phyloP scores from a whole-genome alignment of 2,329 filamentous ascomycete species.

The Scopulariopsis brevicaulis region DNA sequence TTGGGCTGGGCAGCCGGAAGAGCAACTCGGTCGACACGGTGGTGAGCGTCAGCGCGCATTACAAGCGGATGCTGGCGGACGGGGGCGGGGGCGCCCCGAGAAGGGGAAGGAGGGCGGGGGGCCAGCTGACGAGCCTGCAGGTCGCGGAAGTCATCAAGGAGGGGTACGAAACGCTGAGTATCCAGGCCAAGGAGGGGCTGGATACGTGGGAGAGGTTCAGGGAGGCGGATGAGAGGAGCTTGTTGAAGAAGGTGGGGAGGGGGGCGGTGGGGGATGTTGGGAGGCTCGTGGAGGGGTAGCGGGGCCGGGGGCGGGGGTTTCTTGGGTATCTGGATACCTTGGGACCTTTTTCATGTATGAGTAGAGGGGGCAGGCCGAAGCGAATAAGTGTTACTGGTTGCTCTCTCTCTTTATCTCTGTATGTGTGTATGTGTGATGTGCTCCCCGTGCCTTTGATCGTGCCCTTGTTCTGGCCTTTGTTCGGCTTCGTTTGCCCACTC shows the following conservation, averaged over 20 bases:
- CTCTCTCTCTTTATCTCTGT: too few species aligned
- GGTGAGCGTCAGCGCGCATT: constrained; percentile 73
- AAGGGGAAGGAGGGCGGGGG: constrained; percentile 42
- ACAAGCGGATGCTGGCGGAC: constrained; percentile 67
- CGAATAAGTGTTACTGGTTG: too few species aligned
- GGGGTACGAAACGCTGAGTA: constrained; percentile 88
- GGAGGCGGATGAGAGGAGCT: constrained; percentile 72
- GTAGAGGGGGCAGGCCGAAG: neutral
- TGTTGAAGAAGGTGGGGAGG: constrained; percentile 80
- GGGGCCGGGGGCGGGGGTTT: neutral
- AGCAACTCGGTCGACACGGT: constrained; percentile 74
- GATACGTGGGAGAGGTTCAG: constrained; percentile 79
- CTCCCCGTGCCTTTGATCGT: too few species aligned
- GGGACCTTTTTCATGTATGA: neutral
- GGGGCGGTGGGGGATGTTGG: constrained; percentile 56
- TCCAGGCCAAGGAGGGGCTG: constrained; percentile 77
- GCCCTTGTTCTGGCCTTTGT: too few species aligned
- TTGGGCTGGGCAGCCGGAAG: constrained; percentile 43
- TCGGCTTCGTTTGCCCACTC: too few species aligned
- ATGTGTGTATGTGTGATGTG: too few species aligned
- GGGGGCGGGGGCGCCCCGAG: constrained; percentile 23
- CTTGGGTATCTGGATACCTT: neutral
- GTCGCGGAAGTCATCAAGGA: constrained; percentile 90
- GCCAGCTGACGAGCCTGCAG: constrained; percentile 60
- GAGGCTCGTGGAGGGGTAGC: constrained; percentile 29